phyloP scores from a whole-genome alignment of 2,329 filamentous ascomycete genomes.

The Ustulina deusta region DNA sequence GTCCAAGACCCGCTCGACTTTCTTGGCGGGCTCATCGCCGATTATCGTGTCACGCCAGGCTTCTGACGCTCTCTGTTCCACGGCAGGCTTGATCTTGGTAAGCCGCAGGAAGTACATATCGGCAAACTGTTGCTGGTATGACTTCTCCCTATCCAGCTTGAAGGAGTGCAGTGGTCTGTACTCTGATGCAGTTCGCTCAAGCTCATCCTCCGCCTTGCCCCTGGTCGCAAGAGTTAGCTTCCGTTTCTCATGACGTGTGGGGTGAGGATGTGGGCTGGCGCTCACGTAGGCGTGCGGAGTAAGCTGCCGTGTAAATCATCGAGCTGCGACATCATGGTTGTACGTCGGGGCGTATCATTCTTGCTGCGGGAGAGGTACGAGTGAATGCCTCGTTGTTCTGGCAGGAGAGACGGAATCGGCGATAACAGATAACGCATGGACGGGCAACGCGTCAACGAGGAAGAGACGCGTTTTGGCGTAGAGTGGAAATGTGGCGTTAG shows the following conservation, averaged over 20 bases:
- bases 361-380: neutral
- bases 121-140: constrained; percentile 94
- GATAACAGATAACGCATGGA: constrained; percentile 16
- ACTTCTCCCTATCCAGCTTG: constrained; percentile 74
- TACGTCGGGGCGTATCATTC: neutral
- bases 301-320: constrained; percentile 59
- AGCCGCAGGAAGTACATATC: constrained; percentile 98
- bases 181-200: constrained; percentile 65
- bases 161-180: constrained; percentile 85
- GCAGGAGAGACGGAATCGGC: constrained; percentile 3
- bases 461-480: constrained; percentile 54
- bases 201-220: constrained; percentile 53
- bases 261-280: constrained; percentile 17
- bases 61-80: constrained; percentile 78
- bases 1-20: constrained; percentile 90
- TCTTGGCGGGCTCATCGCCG: constrained; percentile 78
- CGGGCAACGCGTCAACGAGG: constrained; percentile 20
- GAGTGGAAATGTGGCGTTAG: constrained; percentile 48
- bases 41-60: constrained; percentile 85
- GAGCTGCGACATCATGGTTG: constrained; percentile 56
- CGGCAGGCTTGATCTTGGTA: constrained; percentile 84
- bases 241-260: neutral
- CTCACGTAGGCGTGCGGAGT: constrained; percentile 64
- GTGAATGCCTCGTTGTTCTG: constrained; percentile 14
- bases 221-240: constrained; percentile 49